Evolutionary conservation across 208 protist species (phyloP), one percentile per base, ranked within the genome.

Genomic region (Trypanosoma boissoni): DNA sequence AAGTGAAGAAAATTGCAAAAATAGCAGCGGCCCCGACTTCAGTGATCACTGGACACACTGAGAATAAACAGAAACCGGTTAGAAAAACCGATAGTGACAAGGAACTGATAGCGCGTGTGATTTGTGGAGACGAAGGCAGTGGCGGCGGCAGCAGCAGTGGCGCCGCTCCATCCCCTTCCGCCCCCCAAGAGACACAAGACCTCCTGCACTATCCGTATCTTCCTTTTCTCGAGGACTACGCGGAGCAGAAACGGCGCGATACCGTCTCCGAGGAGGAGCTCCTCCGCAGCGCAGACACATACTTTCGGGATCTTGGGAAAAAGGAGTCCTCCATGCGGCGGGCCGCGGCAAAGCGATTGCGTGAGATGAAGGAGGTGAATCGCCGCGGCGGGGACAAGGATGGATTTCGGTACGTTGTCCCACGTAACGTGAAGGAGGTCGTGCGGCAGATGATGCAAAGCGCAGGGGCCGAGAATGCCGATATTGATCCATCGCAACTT

Each of bases 331-430:
- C 71, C 21, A 58, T 91, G 39, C 80, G 83, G 21, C 64, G 74
- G 3, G 73, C 74, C 26, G 88, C 88, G 4, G 78, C 74, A 44
- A 44, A 70, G 37, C 76, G 80, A 34, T 65, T 95, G 36, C 53
- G 69, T 0, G 68, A 86, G 45, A 50, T 95, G 58, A 87, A 86
- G 57, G 70, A 64, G 26, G 76, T 92, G 24, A 95, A 95, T 70
- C 74, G 78, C 16, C 74, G 74, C 7, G 88, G 88, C n/a, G 88
- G 88, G 8, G 88, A 95, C 59, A 90, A 83, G 61, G 83, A 95
- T 21, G 88, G 88, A 2, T 95, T 95, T 54, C 77, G 76, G 45
- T 95, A 95, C 62, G 80, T 95, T 1, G 58, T 95, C 23, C 88
- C 88, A 3, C 78, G 74, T 21, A 90, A 80, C 55, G 77, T 80